Base-by-base conservation (phyloP, 805 yeast genomes). In the Kodamaea kaohsiungensis region DNA sequence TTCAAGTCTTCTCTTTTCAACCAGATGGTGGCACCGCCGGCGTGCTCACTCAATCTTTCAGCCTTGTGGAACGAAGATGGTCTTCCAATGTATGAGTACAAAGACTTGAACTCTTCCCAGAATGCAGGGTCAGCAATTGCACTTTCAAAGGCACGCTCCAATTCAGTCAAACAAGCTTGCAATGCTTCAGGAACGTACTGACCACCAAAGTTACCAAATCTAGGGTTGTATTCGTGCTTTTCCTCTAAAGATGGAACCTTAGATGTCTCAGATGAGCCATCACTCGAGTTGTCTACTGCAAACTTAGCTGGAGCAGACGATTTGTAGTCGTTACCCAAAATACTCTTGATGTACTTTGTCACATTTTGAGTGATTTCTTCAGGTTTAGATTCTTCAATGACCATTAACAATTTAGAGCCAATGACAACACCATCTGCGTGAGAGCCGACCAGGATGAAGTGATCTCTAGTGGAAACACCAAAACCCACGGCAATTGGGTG, bases 171-270 rank as follows among this genome's bases (percentile, higher is more conserved):
- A 77, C 98, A 93, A 45, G 96, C 83, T 73, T 92, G 93, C 65
- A 95, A 77, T 18, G 96, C 90, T 77, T 95, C 99, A 40, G 99
- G 99, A 42, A 95, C 99, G 67, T 91, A 95, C 76, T 95, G 99
- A 56, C 99, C 99, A 69, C 99, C 99, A 67, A 91, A 96, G 49
- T 85, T 91, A 65, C 98, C 99, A 64, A 93, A 93, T 58, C 88
- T 80, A 54, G 93, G 87, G 61, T 85, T 81, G 67, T 82, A 88
- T 58, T 83, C 81, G 66, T 88, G 95, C 4, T 59, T 56, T 69
- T 88, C 95, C 54, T 77, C 77, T 37, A 76, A 73, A 30, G 54
- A 30, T 27, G 43, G 40, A 7, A 72, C 61, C 13, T 75, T 70
- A 12, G 66, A 60, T 43, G 77, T 71, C 49, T 73, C 76, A 49